A percentile compares a stretch with the other conserved stretches of the same genome.
Conservation (phyloP, 805 yeast genomes). For the Metschnikowia arizonensis region DNA sequence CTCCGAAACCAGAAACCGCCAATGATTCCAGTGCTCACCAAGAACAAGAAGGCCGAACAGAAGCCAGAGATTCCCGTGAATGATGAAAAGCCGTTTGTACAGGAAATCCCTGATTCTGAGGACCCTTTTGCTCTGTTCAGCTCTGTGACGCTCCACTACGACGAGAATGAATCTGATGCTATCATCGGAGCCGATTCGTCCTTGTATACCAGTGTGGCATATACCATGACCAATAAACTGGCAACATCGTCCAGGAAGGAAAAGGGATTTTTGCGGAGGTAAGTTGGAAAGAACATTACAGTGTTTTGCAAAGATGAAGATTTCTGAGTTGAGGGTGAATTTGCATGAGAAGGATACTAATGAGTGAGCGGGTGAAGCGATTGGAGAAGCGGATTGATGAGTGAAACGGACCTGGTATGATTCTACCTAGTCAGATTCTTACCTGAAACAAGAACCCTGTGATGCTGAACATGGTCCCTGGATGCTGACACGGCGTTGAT, state of each 20-base stretch:
- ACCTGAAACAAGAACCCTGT: no score
- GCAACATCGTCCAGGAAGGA: conserved; percentile 20
- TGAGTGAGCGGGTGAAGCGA: no score
- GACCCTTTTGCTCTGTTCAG: conserved; percentile 86
- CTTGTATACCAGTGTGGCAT: conserved; percentile 52
- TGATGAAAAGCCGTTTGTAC: conserved; percentile 9
- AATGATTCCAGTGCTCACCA: conserved; percentile 75
- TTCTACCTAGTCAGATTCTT: no score
- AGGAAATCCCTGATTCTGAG: conserved; percentile 24
- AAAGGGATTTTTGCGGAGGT: conserved; percentile 32
- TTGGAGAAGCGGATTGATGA: no score
- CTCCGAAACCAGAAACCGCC: conserved; percentile 93
- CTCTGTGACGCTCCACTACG: conserved; percentile 81
- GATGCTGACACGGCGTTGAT: no score
- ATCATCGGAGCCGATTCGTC: conserved; percentile 43
- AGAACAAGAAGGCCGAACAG: conserved; percentile 21
- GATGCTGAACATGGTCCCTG: no score
- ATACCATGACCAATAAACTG: conserved; percentile 42
- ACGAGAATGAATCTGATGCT: conserved; percentile 44
- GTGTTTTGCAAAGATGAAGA: not conserved
- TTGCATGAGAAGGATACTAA: no score
- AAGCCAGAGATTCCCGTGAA: conserved; percentile 32
- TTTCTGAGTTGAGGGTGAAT: no score
- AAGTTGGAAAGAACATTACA: not conserved
- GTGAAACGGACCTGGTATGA: no score